phyloP scores from a whole-genome alignment of 2,329 filamentous ascomycete species.

The Ceratocystis diversiconidia region DNA sequence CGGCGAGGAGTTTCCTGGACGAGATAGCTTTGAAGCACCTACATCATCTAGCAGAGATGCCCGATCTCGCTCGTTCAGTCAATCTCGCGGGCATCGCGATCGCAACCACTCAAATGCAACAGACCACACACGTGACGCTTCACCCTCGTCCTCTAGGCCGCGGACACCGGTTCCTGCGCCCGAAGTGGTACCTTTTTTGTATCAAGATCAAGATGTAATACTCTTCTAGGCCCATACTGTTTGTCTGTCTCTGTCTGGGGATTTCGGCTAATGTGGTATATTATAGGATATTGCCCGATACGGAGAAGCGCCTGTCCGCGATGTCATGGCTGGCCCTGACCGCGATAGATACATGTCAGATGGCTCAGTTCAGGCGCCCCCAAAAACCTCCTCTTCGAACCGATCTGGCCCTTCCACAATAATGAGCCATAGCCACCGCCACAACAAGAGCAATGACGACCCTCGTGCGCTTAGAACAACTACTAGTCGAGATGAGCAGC shows the following conservation, averaged over 20 bases:
- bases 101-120: constrained; percentile 69
- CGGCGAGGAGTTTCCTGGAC: constrained; percentile 69
- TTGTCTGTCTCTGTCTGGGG: not conserved
- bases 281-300: constrained; percentile 57
- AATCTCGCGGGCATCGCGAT: constrained; percentile 46
- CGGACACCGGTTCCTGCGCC: constrained; percentile 76
- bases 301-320: constrained; percentile 63
- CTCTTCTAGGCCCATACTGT: constrained; percentile 4
- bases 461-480: constrained; percentile 53
- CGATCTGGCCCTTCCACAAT: constrained; percentile 46
- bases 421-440: constrained; percentile 46
- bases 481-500: constrained; percentile 55
- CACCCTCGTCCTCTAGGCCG: constrained; percentile 62
- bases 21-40: constrained; percentile 61
- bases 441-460: constrained; percentile 58
- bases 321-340: constrained; percentile 54
- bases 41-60: constrained; percentile 44
- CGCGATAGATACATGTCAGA: constrained; percentile 50
- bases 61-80: constrained; percentile 48
- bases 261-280: not conserved
- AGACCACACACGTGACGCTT: constrained; percentile 58
- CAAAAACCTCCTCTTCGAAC: constrained; percentile 48
- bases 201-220: constrained; percentile 69
- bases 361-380: constrained; percentile 34
- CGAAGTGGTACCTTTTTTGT: constrained; percentile 95